A percentile compares a stretch with the other conserved stretches of the same genome.
phyloP scores from a whole-genome alignment of 768 basidiomycete genomes.

The Termitomyces sp. region DNA sequence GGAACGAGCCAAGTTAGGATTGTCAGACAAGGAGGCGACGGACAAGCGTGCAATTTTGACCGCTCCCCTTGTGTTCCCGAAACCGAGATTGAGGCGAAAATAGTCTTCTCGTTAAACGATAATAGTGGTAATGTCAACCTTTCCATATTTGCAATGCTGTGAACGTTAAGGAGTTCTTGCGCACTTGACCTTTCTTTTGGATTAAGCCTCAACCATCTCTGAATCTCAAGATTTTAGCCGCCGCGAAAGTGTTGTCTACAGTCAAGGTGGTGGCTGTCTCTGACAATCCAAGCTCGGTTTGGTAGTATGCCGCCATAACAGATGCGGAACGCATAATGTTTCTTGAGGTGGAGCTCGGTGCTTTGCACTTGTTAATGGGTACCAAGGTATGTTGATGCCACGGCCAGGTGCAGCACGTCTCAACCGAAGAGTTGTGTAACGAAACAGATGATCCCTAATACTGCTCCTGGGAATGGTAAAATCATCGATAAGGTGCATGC shows the following conservation, averaged over 20 bases:
- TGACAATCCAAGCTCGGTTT: background rate
- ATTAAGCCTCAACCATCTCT: background rate
- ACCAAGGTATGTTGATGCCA: background rate
- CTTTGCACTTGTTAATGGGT: background rate
- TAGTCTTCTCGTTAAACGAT: slow-evolving; percentile 2
- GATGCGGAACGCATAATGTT: no score
- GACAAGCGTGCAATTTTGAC: slow-evolving; percentile 71
- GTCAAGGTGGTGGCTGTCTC: background rate
- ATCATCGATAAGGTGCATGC: background rate
- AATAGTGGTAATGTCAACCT: background rate
- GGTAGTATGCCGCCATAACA: background rate
- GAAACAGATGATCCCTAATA: no score
- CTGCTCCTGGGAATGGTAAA: no score
- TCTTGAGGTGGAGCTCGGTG: background rate
- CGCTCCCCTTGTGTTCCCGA: slow-evolving; percentile 81
- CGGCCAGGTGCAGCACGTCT: background rate
- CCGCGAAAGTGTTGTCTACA: background rate
- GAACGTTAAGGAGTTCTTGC: background rate
- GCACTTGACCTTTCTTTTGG: background rate
- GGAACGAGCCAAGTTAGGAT: slow-evolving; percentile 67
- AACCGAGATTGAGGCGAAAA: slow-evolving; percentile 41
- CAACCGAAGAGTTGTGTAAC: no score
- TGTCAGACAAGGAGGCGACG: slow-evolving; percentile 58
- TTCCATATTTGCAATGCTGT: background rate
- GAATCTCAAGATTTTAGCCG: background rate